Percentiles rank a stretch among this genome's conserved stretches.
These are phyloP conservation scores for Chytriomyces confervae DNA, from an alignment of 192 early-diverging fungal genomes.

Conservation along the genomic window DNA sequence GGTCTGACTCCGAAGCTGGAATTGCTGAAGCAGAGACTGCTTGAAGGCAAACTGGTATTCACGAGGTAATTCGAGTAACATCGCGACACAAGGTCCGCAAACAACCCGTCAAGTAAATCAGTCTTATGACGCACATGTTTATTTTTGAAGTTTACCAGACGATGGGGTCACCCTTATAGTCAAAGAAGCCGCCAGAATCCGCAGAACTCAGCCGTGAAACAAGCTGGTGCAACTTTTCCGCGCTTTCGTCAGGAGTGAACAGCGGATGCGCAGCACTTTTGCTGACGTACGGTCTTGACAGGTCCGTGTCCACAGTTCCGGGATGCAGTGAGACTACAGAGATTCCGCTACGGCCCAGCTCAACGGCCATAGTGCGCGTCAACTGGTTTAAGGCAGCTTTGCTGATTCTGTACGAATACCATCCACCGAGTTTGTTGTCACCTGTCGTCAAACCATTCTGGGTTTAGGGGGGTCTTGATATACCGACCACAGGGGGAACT, in stretches of 20 bases:
- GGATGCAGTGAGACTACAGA: constrained; percentile 37
- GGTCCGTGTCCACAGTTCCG: constrained; percentile 41
- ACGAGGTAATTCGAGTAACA: too few species aligned
- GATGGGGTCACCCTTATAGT: constrained; percentile 39
- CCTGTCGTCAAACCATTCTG: background rate
- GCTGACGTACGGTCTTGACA: constrained; percentile 32
- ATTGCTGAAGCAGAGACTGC: too few species aligned
- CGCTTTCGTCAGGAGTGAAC: constrained; percentile 35
- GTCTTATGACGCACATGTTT: background rate
- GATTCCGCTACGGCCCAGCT: constrained; percentile 34
- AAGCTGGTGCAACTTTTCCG: constrained; percentile 34
- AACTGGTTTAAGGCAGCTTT: constrained; percentile 44
- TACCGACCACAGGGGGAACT: background rate
- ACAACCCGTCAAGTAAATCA: too few species aligned
- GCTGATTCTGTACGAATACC: constrained; percentile 44
- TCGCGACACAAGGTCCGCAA: too few species aligned
- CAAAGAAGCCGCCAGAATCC: constrained; percentile 42
- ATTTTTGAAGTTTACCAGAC: constrained; percentile 35
- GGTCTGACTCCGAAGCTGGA: too few species aligned
- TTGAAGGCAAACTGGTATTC: too few species aligned
- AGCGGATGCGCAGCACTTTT: background rate
- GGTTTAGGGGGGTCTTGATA: background rate
- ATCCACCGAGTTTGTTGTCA: constrained; percentile 45
- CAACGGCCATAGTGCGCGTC: constrained; percentile 32
- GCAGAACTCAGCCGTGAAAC: constrained; percentile 2